phyloP scores from a whole-genome alignment of 2,329 filamentous ascomycete genomes.

The Didymella exigua region DNA sequence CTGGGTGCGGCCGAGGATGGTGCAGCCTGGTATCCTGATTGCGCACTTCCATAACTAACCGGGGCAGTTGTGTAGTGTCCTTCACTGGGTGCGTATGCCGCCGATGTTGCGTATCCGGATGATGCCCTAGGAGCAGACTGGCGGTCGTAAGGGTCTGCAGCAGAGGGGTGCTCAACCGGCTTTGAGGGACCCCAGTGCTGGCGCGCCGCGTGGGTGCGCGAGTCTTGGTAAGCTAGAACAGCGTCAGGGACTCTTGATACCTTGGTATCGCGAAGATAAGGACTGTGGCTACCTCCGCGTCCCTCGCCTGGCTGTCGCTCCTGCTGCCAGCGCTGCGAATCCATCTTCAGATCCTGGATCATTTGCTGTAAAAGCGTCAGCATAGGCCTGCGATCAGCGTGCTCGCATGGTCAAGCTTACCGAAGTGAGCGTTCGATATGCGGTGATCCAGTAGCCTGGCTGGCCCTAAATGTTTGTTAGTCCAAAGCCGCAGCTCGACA shows the following conservation, averaged over 20 bases:
- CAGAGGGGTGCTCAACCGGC: slow-evolving; percentile 31
- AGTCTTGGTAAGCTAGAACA: slow-evolving; percentile 53
- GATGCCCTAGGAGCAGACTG: slow-evolving; percentile 13
- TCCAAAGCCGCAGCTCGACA: slow-evolving; percentile 8
- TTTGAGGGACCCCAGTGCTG: slow-evolving; percentile 50
- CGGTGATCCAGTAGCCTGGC: slow-evolving; percentile 58
- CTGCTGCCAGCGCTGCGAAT: slow-evolving; percentile 54
- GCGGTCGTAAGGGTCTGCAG: slow-evolving; percentile 18
- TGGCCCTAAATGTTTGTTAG: slow-evolving; percentile 46
- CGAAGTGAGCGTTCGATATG: slow-evolving; percentile 57
- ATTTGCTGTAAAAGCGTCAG: slow-evolving; percentile 50
- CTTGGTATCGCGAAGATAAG: slow-evolving; percentile 48
- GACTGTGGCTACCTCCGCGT: slow-evolving; percentile 56
- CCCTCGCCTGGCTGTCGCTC: slow-evolving; percentile 42
- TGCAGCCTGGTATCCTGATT: slow-evolving; percentile 35
- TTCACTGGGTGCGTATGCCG: slow-evolving; percentile 28
- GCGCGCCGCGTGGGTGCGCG: slow-evolving; percentile 50
- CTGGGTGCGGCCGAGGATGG: slow-evolving; percentile 34
- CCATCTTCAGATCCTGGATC: slow-evolving; percentile 56
- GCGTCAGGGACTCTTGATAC: slow-evolving; percentile 54
- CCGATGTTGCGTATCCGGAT: slow-evolving; percentile 9
- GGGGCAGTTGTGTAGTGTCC: slow-evolving; percentile 43
- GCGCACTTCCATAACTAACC: slow-evolving; percentile 33
- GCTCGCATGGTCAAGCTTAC: slow-evolving; percentile 40
- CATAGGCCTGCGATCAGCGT: neutral